Base-by-base conservation (phyloP, 306 rosid genomes). In the Fragaria nilgerrensis region DNA sequence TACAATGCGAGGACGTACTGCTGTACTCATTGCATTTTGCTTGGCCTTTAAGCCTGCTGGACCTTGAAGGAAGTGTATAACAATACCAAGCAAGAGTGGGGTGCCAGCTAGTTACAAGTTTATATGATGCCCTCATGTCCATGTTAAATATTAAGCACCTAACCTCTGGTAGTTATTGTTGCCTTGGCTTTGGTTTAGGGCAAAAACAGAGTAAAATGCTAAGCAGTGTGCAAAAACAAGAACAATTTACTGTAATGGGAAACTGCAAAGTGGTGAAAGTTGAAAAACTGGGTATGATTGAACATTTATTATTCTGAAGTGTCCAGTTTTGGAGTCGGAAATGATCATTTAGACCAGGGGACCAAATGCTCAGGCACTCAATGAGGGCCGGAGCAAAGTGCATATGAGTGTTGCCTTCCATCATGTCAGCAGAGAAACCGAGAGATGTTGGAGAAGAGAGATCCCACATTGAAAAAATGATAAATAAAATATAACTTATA, bases 1-100 rank as follows among this genome's bases (percentile, higher is more conserved):
- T 37, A 70, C 75, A 23, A 50, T 27, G 74, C 74, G 34, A 76
- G 63, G 14, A 43, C 17, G 36, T 2, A 61, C 37, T 61, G 17
- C 15, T 43, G 45, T 74, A 73, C 41, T 72, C 50, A 72, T 73
- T 83, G 69, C 64, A 77, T 69, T 75, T 86, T 76, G 80, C 91
- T 85, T 89, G 75, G 62, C 70, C 89, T 73, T 72, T 41, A 91
- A 88, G 94, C 73, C 81, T 79, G 16, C 47, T 36, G 85, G 79
- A 83, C 61, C 61, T 77, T 50, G 72, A 73, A 36, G 67, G 75
- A 61, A 59, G 69, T 75, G 74, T 59, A 58, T 16, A 25, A 2
- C 34, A 34, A 6, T 15, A 71, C 53, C 72, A 37, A 84, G 79
- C 76, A 62, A 70, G 27, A 75, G 62, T 63, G 79, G 79, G 72